Evolutionary conservation across 2,329 filamentous ascomycete genomes (phyloP), one percentile per base, ranked within the genome.

Genomic region (Cyphellophora attinorum): DNA sequence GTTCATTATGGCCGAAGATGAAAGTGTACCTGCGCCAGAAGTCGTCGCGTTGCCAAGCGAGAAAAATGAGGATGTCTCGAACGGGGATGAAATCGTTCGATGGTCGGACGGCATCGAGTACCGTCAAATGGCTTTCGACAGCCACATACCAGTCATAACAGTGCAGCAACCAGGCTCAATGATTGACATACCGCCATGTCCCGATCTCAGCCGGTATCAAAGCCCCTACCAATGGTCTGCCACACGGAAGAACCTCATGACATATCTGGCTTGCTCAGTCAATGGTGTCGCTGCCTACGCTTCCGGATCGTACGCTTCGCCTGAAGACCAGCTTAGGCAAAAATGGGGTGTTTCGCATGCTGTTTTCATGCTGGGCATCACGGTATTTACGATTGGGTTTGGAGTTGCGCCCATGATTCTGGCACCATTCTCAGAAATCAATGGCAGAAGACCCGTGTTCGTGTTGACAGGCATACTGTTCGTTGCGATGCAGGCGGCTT

Each of bases 391-490:
- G 29, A 51, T 70, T 19, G 86, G 88, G 3, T 94, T 94, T 47
- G 85, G 72, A 0, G 57, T 86, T 15, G 81, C 84, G 0, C 88
- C 88, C 0, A 94, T 95, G 86, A 68, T 85, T 1, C 70, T 94
- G 0, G 88, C 88, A 0, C 88, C 88, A 0, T 80, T 94, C 45
- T 85, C 80, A 1, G 88, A 95, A 59, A 80, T 93, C 53, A 85
- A 91, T 57, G 88, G 88, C 3, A 75, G 88, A 2, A 77, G 84
- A 36, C 84, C 86, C 0, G 82, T 93, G 19, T 91, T 94, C 50
- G 67, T 88, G 15, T 65, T 67, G 2, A 79, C 82, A 6, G 85
- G 85, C 0, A 52, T 81, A 11, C 52, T 93, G 2, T 91, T 81
- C 49, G 73, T 85, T 4, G 54, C 60, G 58, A 48, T 39, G 51